Conservation (phyloP, 2,329 filamentous ascomycete genomes). For the Fusarium sp. region DNA sequence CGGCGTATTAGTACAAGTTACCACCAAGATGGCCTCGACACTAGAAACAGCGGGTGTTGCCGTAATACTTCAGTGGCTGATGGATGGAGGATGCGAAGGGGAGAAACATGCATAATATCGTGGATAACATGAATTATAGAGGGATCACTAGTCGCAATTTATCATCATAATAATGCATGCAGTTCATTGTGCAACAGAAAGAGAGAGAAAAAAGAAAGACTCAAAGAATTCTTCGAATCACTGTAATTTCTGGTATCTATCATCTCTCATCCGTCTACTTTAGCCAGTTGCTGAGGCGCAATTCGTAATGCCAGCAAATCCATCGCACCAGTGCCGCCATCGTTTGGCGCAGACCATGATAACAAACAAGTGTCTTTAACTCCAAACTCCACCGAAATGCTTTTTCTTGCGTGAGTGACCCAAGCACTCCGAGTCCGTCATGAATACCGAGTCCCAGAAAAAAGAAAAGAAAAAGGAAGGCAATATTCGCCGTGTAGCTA, state of each 20-base stretch:
- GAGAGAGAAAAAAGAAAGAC: not conserved
- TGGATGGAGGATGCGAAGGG: not conserved
- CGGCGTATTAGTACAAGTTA: slow-evolving; percentile 19
- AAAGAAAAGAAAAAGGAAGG: not conserved
- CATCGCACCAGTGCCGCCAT: not conserved
- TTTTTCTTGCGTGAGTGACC: not conserved
- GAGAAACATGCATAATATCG: not conserved
- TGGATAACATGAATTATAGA: slow-evolving; percentile 5
- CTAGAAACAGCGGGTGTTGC: slow-evolving; percentile 21
- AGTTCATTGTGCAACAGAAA: not conserved
- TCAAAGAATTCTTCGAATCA: not conserved
- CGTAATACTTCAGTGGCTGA: slow-evolving; percentile 5
- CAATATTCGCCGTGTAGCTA: not conserved
- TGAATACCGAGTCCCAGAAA: not conserved
- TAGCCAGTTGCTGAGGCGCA: slow-evolving; percentile 1
- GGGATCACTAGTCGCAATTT: not conserved
- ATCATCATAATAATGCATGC: not conserved
- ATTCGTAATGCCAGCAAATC: not conserved
- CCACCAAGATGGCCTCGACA: slow-evolving; percentile 11
- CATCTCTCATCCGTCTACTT: slow-evolving; percentile 28
- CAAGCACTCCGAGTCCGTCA: not conserved
- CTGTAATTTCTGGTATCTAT: slow-evolving; percentile 19
- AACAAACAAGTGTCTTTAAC: slow-evolving; percentile 19
- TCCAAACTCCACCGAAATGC: slow-evolving; percentile 17
- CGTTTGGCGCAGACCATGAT: slow-evolving; percentile 2